phyloP scores from a whole-genome alignment of 2,329 filamentous ascomycete species.

The Apiospora saccharicola region DNA sequence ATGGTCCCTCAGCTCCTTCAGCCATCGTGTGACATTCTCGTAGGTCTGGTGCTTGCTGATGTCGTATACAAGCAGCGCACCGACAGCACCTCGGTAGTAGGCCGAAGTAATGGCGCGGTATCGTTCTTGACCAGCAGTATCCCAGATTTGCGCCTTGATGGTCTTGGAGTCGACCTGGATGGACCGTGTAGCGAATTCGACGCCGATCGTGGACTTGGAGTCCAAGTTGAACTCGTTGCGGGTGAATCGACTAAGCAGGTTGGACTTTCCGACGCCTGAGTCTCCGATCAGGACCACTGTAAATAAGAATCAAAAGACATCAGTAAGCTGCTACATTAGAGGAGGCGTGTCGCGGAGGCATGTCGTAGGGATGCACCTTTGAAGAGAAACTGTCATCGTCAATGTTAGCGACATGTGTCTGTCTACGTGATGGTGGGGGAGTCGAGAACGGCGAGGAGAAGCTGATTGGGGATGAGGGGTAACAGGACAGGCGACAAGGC shows the following conservation, averaged over 20 bases:
- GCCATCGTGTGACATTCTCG: slow-evolving; percentile 97
- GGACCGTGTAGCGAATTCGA: slow-evolving; percentile 97
- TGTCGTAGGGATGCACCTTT: slow-evolving; percentile 72
- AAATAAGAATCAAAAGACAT: slow-evolving; percentile 34
- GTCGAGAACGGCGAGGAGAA: slow-evolving; percentile 32
- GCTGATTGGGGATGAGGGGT: slow-evolving; percentile 32
- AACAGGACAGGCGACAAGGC: slow-evolving; percentile 31
- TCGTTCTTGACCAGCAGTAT: slow-evolving; percentile 97
- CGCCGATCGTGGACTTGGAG: slow-evolving; percentile 99
- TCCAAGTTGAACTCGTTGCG: slow-evolving; percentile 99
- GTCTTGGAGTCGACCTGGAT: slow-evolving; percentile 99
- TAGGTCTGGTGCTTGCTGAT: slow-evolving; percentile 99
- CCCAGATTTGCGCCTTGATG: slow-evolving; percentile 99
- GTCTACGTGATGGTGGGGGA: slow-evolving; percentile 29
- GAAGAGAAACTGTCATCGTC: slow-evolving; percentile 85
- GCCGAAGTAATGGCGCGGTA: slow-evolving; percentile 99
- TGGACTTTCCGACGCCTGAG: slow-evolving; percentile 99
- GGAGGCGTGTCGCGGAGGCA: slow-evolving; percentile 30
- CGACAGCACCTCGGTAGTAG: slow-evolving; percentile 97
- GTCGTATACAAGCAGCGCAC: slow-evolving; percentile 97
- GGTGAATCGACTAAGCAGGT: slow-evolving; percentile 98
- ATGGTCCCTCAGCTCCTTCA: slow-evolving; percentile 98
- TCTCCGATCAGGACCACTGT: slow-evolving; percentile 98
- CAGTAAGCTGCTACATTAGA: slow-evolving; percentile 40
- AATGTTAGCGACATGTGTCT: slow-evolving; percentile 40